Evolutionary conservation across 441 rosid species (phyloP), one percentile per base, ranked within the genome.

Genomic region (Adansonia rubrostipa): DNA sequence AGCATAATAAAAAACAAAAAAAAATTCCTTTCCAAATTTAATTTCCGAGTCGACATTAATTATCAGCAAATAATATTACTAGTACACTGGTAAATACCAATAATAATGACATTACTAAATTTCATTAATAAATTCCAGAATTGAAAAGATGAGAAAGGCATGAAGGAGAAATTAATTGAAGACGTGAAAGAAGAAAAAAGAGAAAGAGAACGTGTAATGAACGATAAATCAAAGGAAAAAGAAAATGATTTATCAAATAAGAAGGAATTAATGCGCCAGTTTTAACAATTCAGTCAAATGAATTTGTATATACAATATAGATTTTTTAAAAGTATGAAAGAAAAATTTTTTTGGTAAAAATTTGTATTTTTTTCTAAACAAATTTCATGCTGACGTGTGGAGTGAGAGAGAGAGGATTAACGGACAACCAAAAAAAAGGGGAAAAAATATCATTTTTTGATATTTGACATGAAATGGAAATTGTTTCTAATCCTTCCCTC

Each of bases 401-500:
- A 0, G 14, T 22, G 40, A 36, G 40, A 36, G 40, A 36, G 40
- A 36, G 5, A 36, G 40, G 40, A 36, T 36, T 36, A 36, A 36
- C 40, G 4, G 40, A 36, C 40, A 42, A 74, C 28, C 13, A 28
- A 71, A n/a, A 14, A 42, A 4, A 3, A 1, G 40, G 3, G 22
- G 0, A 19, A 63, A 54, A 54, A n/a, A 6, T 54, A 54, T n/a
- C 60, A 5, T 54, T 54, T 19, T 54, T 5, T 50, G 15, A 36
- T 7, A 58, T 19, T 58, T 36, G 20, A 3, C 4, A 36, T 4
- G 10, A 53, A 19, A 9, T 53, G 6, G 9, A 51, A 17, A 13
- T 22, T 60, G 42, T 4, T 56, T 65, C 19, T 71, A 70, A 48
- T 63, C 77, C 36, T 36, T 76, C 73, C 56, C 44, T 76, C 73